Evolutionary conservation across 2,329 filamentous ascomycete genomes (phyloP).

Genomic region (Colletotrichum plurivorum): DNA sequence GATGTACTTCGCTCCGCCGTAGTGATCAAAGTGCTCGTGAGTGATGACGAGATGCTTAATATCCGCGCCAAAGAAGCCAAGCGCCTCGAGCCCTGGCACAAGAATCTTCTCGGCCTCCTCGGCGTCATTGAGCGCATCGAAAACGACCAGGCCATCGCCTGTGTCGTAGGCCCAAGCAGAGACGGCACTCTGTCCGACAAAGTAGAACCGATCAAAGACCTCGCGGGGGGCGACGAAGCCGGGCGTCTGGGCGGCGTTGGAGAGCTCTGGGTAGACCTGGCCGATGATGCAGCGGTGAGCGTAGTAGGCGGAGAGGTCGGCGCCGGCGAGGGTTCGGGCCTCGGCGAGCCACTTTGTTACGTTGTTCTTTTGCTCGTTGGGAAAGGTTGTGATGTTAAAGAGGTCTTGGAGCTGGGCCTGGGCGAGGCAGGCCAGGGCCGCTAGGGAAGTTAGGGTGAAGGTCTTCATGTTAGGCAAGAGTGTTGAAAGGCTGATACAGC

Average conservation of each 20-base stretch:
- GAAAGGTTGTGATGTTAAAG: conserved; percentile 27
- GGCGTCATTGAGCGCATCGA: conserved; percentile 21
- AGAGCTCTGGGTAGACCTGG: conserved; percentile 27
- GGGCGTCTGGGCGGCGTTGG: conserved; percentile 8
- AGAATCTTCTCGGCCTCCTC: conserved; percentile 31
- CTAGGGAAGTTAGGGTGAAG: not conserved
- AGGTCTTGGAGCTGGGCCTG: conserved; percentile 13
- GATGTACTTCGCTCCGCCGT: conserved; percentile 45
- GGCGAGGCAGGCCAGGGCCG: not conserved
- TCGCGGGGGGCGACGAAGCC: conserved; percentile 42
- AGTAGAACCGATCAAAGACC: conserved; percentile 45
- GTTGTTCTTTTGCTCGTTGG: conserved; percentile 31
- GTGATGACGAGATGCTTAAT: conserved; percentile 49
- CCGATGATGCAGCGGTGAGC: conserved; percentile 31
- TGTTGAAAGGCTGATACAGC: not conserved
- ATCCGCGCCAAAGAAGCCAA: conserved; percentile 43
- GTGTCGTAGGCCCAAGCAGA: conserved; percentile 47
- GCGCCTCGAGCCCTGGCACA: conserved; percentile 25
- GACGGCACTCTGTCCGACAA: conserved; percentile 43
- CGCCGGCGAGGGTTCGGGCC: conserved; percentile 9
- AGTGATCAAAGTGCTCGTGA: conserved; percentile 48
- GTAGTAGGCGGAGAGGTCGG: conserved; percentile 23
- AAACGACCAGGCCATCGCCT: conserved; percentile 43
- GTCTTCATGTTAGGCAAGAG: not conserved
- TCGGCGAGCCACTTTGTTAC: conserved; percentile 24